Percentiles rank a stretch among this genome's conserved stretches.
Evolutionary conservation across 805 yeast species (phyloP).

Genomic region (Tanozyma kutaoensis): DNA sequence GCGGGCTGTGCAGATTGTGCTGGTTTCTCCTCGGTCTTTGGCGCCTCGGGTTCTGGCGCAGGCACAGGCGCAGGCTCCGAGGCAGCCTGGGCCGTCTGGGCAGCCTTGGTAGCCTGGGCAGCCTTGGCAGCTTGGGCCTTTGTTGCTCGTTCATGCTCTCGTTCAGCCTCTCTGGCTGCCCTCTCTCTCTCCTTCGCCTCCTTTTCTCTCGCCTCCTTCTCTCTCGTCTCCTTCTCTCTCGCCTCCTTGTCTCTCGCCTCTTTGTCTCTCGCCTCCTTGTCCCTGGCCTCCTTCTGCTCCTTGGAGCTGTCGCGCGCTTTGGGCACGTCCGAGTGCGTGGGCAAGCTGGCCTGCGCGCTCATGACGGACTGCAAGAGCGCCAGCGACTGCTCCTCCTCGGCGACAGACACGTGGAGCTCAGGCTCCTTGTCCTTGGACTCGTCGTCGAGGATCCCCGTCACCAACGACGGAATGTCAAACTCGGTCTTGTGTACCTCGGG

Average conservation of each 20-base stretch:
- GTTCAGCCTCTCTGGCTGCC: too few relatives aligned
- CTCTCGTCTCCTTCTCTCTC: constrained; percentile 2
- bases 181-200: constrained; percentile 4
- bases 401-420: too few relatives aligned
- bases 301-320: too few relatives aligned
- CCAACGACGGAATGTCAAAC: constrained; percentile 15
- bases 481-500: constrained; percentile 12
- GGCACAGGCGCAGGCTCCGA: not conserved
- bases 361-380: too few relatives aligned
- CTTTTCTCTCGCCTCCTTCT: constrained; percentile 2
- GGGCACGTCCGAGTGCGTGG: too few relatives aligned
- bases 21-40: constrained; percentile 4
- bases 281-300: too few relatives aligned
- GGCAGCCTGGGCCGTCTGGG: not conserved
- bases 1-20: constrained; percentile 6
- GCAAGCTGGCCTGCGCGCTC: too few relatives aligned
- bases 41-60: not conserved
- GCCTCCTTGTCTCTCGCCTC: too few relatives aligned
- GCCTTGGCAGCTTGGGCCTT: not conserved
- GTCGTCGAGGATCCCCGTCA: constrained; percentile 24
- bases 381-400: too few relatives aligned
- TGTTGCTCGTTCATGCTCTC: constrained; percentile 1
- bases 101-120: constrained; percentile 1
- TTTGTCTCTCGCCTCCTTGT: too few relatives aligned
- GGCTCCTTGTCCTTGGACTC: too few relatives aligned